A percentile compares a stretch with the other conserved stretches of the same genome.
phyloP scores from a whole-genome alignment of 805 yeast species.

The Hanseniaspora mollemarum region DNA sequence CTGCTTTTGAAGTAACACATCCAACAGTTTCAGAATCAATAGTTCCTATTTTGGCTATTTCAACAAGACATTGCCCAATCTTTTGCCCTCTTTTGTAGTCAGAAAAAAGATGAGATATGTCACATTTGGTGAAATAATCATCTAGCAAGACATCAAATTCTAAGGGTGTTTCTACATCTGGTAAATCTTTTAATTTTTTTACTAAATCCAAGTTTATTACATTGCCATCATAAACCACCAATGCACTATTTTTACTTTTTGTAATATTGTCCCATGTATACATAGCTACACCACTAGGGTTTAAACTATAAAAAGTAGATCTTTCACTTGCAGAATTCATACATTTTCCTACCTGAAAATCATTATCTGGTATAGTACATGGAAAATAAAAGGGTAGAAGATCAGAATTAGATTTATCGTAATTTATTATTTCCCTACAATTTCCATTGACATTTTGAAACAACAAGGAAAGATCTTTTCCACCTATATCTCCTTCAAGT shows the following conservation, averaged over 20 bases:
- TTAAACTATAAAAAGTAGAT: slow-evolving; percentile 48
- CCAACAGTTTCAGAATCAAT: slow-evolving; percentile 86
- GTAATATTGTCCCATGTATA: slow-evolving; percentile 80
- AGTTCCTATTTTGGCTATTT: slow-evolving; percentile 77
- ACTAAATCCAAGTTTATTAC: slow-evolving; percentile 73
- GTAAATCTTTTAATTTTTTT: slow-evolving; percentile 53
- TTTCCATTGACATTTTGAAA: slow-evolving; percentile 89
- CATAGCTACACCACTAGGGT: slow-evolving; percentile 60
- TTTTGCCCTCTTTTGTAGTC: slow-evolving; percentile 54
- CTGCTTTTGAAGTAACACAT: slow-evolving; percentile 81
- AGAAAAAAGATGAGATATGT: slow-evolving; percentile 60
- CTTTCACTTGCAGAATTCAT: slow-evolving; percentile 34
- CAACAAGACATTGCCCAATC: slow-evolving; percentile 65
- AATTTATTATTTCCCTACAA: slow-evolving; percentile 67
- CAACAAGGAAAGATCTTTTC: slow-evolving; percentile 68
- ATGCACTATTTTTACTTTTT: slow-evolving; percentile 52
- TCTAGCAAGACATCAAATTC: slow-evolving; percentile 56
- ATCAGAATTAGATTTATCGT: slow-evolving; percentile 33
- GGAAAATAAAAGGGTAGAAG: slow-evolving; percentile 94
- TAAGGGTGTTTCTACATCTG: slow-evolving; percentile 61
- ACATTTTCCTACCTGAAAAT: not conserved
- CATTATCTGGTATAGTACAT: slow-evolving; percentile 40
- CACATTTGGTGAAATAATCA: slow-evolving; percentile 56
- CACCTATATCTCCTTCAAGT: slow-evolving; percentile 24
- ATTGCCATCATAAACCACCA: slow-evolving; percentile 80